These are phyloP conservation scores for Mikania micrantha DNA, from an alignment of 129 eudicot genomes.

Conservation along the genomic window DNA sequence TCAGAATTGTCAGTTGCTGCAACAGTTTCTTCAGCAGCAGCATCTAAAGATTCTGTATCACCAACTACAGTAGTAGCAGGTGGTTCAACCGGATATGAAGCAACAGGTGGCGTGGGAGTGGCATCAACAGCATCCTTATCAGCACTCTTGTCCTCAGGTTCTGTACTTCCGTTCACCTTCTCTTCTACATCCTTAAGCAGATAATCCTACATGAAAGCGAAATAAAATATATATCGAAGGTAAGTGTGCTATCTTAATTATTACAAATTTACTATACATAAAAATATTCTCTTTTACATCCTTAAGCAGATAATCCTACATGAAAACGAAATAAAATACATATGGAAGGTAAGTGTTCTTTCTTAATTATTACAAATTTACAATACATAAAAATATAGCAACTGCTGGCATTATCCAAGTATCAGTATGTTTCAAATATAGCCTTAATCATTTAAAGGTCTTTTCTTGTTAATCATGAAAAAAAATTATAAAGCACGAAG, in stretches of 20 bases:
- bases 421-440: not conserved
- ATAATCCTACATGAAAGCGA: slow-evolving; percentile 48
- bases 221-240: not conserved
- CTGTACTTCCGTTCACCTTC: slow-evolving; percentile 28
- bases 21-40: slow-evolving; percentile 39
- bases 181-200: slow-evolving; percentile 48
- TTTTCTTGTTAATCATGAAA: not conserved
- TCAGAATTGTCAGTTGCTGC: slow-evolving; percentile 27
- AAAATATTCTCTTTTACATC: slow-evolving; percentile 44
- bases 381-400: not conserved
- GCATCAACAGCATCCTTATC: slow-evolving; percentile 26
- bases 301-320: slow-evolving; percentile 69
- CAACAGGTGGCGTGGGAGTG: slow-evolving; percentile 29
- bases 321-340: not conserved
- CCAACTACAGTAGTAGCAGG: slow-evolving; percentile 28
- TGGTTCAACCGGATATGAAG: slow-evolving; percentile 39
- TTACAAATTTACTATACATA: too few relatives aligned
- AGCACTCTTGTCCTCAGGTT: slow-evolving; percentile 37
- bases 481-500: too few relatives aligned
- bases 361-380: not conserved
- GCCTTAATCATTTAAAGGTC: not conserved
- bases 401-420: not conserved
- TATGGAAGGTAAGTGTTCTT: not conserved
- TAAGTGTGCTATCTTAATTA: not conserved
- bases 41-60: slow-evolving; percentile 38